Conservation (phyloP, 495 filamentous ascomycete genomes). For the Hypoxylon lienhwacheense region DNA sequence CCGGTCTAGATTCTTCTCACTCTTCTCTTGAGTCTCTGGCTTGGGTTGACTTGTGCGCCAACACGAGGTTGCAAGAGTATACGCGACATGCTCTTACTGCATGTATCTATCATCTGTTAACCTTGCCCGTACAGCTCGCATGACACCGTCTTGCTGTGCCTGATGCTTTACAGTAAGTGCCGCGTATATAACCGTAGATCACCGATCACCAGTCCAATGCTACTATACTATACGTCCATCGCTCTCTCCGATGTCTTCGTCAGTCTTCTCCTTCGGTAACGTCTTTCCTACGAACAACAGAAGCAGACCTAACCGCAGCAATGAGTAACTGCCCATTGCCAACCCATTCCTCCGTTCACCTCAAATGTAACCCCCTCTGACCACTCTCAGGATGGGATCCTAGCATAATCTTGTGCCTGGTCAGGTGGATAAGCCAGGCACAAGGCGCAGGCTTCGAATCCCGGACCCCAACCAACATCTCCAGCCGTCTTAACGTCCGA, state of each 20-base stretch:
- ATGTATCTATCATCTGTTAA: conserved; percentile 9
- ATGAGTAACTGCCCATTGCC: conserved; percentile 6
- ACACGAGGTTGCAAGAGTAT: not conserved
- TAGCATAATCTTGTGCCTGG: conserved; percentile 26
- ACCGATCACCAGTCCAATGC: conserved; percentile 14
- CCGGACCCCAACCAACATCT: conserved; percentile 31
- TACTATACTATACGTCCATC: conserved; percentile 16
- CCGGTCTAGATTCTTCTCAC: not conserved
- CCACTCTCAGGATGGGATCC: conserved; percentile 27
- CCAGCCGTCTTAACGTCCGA: conserved; percentile 15
- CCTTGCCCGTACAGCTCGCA: conserved; percentile 12
- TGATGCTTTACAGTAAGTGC: conserved; percentile 5
- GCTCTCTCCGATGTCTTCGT: conserved; percentile 8
- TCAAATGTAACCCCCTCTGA: conserved; percentile 22
- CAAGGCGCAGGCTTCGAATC: conserved; percentile 30
- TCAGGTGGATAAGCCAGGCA: conserved; percentile 26
- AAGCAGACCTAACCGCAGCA: conserved; percentile 4
- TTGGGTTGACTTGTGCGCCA: conserved; percentile 3
- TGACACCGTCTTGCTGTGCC: conserved; percentile 13
- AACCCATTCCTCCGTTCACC: conserved; percentile 16
- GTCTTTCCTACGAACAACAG: not conserved
- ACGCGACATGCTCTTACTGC: not conserved
- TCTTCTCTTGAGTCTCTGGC: too few species aligned
- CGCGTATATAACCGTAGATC: conserved; percentile 16
- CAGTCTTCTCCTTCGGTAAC: conserved; percentile 7